Conservation (phyloP, 176 grass and related monocot species). For the Oryza nivara region DNA sequence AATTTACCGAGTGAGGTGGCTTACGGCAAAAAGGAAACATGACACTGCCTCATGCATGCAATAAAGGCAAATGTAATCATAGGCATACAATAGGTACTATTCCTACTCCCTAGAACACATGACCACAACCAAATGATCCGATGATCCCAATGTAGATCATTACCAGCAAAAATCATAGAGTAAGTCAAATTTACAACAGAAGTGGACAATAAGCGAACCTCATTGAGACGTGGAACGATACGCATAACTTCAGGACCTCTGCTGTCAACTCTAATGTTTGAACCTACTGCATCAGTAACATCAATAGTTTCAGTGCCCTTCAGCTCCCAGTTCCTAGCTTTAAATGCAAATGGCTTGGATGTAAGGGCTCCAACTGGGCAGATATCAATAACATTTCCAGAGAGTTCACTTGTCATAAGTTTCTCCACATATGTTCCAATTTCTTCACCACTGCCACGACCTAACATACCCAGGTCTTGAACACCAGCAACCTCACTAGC, state of each 20-base stretch:
- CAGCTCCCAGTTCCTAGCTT: conserved; percentile 97
- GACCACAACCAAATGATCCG: background rate
- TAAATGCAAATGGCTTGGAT: conserved; percentile 98
- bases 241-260: conserved; percentile 99
- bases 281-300: conserved; percentile 96
- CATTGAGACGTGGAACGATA: conserved; percentile 89
- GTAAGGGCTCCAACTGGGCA: conserved; percentile 98
- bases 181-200: background rate
- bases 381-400: conserved; percentile 99
- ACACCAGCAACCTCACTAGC: conserved; percentile 97
- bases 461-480: conserved; percentile 94
- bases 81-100: too few species aligned
- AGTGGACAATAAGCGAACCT: conserved; percentile 54
- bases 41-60: too few species aligned
- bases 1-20: too few species aligned
- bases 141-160: background rate
- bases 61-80: too few species aligned
- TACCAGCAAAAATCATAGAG: conserved; percentile 1
- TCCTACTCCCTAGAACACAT: background rate
- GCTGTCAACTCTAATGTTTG: conserved; percentile 97
- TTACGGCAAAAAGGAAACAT: too few species aligned
- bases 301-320: conserved; percentile 96
- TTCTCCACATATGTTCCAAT: conserved; percentile 98
- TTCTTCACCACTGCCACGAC: conserved; percentile 98
- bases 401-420: conserved; percentile 97